Conservation (phyloP, 768 basidiomycete genomes). For the Phlegmacium glaucopus region DNA sequence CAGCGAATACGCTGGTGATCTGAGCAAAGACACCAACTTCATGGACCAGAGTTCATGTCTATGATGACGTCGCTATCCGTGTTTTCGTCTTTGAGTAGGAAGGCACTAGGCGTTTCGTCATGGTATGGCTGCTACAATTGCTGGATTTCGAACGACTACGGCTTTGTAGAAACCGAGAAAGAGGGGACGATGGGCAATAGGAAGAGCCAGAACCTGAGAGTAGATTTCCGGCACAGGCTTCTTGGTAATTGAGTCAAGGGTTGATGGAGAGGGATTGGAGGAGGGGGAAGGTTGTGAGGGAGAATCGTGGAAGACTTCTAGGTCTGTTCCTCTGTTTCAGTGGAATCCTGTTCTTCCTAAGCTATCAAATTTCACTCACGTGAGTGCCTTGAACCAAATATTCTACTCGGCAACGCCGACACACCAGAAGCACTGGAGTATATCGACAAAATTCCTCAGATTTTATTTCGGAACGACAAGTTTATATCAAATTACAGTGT, state of each 20-base stretch:
- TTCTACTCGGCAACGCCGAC: too few relatives aligned
- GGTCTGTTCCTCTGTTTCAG: too few relatives aligned
- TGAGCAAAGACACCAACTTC: conserved; percentile 96
- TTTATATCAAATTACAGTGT: too few relatives aligned
- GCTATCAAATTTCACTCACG: too few relatives aligned
- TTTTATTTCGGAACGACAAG: too few relatives aligned
- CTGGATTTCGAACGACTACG: conserved; percentile 87
- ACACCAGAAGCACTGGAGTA: too few relatives aligned
- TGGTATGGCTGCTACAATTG: conserved; percentile 89
- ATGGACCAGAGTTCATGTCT: conserved; percentile 82
- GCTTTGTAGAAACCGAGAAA: conserved; percentile 99
- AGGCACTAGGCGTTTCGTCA: conserved; percentile 98
- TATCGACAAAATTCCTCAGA: too few relatives aligned
- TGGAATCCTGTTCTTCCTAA: too few relatives aligned
- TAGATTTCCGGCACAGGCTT: conserved; percentile 88
- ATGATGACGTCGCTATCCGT: conserved; percentile 92
- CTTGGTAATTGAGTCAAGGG: conserved; percentile 68
- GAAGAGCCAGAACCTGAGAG: conserved; percentile 91
- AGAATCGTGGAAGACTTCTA: too few relatives aligned
- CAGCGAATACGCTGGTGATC: conserved; percentile 89
- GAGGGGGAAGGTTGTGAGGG: too few relatives aligned
- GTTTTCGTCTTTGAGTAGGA: conserved; percentile 92
- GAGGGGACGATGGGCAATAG: conserved; percentile 91
- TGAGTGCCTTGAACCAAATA: too few relatives aligned
- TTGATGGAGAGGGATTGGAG: conserved; percentile 27